Conservation (phyloP, 805 yeast species). For the Naumovozyma dairenensis region DNA sequence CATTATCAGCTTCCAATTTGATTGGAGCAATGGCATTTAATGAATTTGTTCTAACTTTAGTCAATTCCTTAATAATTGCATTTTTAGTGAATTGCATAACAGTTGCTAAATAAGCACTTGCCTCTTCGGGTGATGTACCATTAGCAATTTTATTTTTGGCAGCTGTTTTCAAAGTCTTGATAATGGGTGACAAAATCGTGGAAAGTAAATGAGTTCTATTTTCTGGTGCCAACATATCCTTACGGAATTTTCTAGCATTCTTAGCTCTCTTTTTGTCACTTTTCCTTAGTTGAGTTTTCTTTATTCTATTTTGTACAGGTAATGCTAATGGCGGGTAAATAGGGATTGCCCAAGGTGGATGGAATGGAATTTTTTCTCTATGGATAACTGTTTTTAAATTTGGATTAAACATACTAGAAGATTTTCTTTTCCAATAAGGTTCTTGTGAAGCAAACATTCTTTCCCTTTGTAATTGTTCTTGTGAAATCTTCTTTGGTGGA, state of each 20-base stretch:
- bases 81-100: conserved; percentile 26
- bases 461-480: background rate
- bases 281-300: conserved; percentile 4
- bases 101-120: conserved; percentile 20
- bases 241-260: background rate
- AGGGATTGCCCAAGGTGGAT: conserved; percentile 30
- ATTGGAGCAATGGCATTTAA: conserved; percentile 2
- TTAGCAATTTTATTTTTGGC: conserved; percentile 27
- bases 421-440: background rate
- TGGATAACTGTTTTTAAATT: conserved; percentile 19
- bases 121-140: conserved; percentile 28
- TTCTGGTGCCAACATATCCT: background rate
- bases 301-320: conserved; percentile 24
- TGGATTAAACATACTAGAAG: conserved; percentile 9
- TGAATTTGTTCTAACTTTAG: conserved; percentile 11
- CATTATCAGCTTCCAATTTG: conserved; percentile 8
- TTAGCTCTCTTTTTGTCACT: background rate
- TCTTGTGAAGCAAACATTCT: background rate
- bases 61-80: conserved; percentile 20
- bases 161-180: conserved; percentile 27
- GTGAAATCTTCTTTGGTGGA: background rate
- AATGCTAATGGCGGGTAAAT: conserved; percentile 23
- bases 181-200: conserved; percentile 22
- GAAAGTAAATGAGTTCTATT: conserved; percentile 17
- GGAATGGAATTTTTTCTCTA: conserved; percentile 24